Percentiles rank a stretch among this genome's conserved stretches.
Conservation (phyloP, 1,139 yeast genomes). For the Taphrina deformans region DNA sequence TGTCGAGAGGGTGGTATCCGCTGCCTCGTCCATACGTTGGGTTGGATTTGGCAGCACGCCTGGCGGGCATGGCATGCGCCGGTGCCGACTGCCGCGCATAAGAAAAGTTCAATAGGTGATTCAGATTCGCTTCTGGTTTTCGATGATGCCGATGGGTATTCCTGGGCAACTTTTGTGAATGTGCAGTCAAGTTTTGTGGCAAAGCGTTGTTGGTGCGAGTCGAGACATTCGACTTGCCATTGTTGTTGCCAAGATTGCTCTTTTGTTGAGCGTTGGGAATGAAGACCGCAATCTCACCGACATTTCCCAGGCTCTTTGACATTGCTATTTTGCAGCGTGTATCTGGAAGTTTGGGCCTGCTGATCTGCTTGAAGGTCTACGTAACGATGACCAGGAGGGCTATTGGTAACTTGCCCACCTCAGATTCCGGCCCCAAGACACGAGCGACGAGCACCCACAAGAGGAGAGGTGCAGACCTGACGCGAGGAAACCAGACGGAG, state of each 20-base stretch:
- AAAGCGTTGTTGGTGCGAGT: background rate
- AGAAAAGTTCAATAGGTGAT: constrained; percentile 44
- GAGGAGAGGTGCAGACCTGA: background rate
- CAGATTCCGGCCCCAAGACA: background rate
- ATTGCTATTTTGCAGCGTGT: too few relatives aligned
- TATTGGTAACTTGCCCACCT: constrained; percentile 15
- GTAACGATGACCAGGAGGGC: background rate
- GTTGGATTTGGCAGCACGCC: constrained; percentile 31
- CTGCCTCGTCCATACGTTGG: constrained; percentile 36
- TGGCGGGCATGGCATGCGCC: constrained; percentile 33
- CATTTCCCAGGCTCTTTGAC: constrained; percentile 2
- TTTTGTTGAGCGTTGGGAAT: background rate
- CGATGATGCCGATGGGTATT: constrained; percentile 30
- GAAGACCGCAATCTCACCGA: background rate
- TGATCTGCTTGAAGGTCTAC: background rate
- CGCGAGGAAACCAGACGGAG: background rate
- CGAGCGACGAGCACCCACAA: background rate
- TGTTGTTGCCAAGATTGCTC: background rate
- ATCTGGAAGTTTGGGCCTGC: too few relatives aligned
- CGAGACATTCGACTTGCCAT: background rate
- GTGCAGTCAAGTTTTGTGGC: background rate
- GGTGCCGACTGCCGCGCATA: constrained; percentile 36
- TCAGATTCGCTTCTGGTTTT: constrained; percentile 39
- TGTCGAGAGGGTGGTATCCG: constrained; percentile 54
- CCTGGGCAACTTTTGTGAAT: constrained; percentile 11